Evolutionary conservation across 805 yeast genomes (phyloP), one percentile per base, ranked within the genome.

Genomic region (Hagleromyces aurorensis): DNA sequence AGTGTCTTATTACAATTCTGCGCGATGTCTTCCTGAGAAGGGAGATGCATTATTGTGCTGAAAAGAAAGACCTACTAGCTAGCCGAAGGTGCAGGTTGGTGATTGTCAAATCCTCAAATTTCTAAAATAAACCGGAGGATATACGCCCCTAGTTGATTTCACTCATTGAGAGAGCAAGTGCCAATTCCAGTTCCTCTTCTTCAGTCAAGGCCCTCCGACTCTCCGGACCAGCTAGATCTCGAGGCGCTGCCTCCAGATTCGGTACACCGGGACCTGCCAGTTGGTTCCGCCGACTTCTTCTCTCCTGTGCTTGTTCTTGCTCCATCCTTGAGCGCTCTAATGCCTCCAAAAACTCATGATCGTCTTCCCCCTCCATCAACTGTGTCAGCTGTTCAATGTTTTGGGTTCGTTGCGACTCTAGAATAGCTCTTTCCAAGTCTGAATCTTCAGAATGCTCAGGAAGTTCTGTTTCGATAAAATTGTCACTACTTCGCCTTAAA

Each of bases 81-180:
- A n/a, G n/a, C n/a, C n/a, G n/a, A n/a, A n/a, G n/a, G n/a, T n/a
- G n/a, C n/a, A n/a, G n/a, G n/a, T n/a, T n/a, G n/a, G n/a, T n/a
- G n/a, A n/a, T n/a, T n/a, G n/a, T n/a, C n/a, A n/a, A n/a, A n/a
- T n/a, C n/a, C n/a, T n/a, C n/a, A 23, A 12, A 11, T n/a, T 19
- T 19, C n/a, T 5, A 23, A 23, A n/a, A 3, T 22, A 9, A 12
- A 23, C 16, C 14, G 10, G 16, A n/a, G n/a, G 6, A 6, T 23
- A 14, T n/a, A 25, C 15, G 11, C 8, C 13, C 14, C 29, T 27
- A 40, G 25, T 38, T 37, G 27, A 50, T 33, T 33, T 54, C 56
- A 30, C 57, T 49, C 25, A 55, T 27, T 5, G 61, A 57, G 24
- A 57, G 34, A 11, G 60, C 57, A 14, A 51, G 40, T 3, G 59